Evolutionary conservation across 495 filamentous ascomycete genomes (phyloP), one percentile per base, ranked within the genome.

Genomic region (Wilcoxina mikolae): DNA sequence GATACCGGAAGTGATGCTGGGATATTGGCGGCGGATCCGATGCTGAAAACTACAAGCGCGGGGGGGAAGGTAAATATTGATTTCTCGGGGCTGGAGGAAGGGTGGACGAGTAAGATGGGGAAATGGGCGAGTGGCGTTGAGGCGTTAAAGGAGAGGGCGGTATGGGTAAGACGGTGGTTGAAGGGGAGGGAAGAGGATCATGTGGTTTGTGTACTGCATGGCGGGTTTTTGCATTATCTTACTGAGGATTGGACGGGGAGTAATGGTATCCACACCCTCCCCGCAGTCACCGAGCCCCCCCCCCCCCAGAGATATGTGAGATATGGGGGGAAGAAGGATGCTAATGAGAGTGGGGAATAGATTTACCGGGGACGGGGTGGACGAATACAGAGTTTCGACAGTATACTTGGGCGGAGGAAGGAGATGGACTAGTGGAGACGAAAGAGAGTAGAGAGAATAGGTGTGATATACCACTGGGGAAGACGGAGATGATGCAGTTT

Each of bases 331-430:
- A 1, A 27, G 35, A 7, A 27, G 15, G 15, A 4, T 9, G 12
- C 11, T 53, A 41, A 29, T 26, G 61, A 46, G 43, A 22, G 43
- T 3, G 51, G 11, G 18, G 24, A 55, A 47, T 4, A 50, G 42
- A 25, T 39, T 53, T n/a, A 46, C 29, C 42, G 73, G 83, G 85
- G 26, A 93, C 87, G 0, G 85, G 85, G 17, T 95, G 89, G 89
- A 58, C 59, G 9, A 95, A 95, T 68, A 82, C 82, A 10, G 88
- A 95, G 68, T 84, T 74, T 64, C 79, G 89, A 47, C 79, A 77
- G 5, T 95, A 83, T 67, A 68, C 68, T 27, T 94, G 93, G 70
- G 70, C 68, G 3, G 73, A 79, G 23, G 69, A 69, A 20, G 51
- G 46, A 60, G 66, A 73, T 23, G 72, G 75, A 35, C 67, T 82